These are phyloP conservation scores for Ophiostoma tasmaniense DNA, from an alignment of 2,329 filamentous ascomycete genomes.

Conservation along the genomic window DNA sequence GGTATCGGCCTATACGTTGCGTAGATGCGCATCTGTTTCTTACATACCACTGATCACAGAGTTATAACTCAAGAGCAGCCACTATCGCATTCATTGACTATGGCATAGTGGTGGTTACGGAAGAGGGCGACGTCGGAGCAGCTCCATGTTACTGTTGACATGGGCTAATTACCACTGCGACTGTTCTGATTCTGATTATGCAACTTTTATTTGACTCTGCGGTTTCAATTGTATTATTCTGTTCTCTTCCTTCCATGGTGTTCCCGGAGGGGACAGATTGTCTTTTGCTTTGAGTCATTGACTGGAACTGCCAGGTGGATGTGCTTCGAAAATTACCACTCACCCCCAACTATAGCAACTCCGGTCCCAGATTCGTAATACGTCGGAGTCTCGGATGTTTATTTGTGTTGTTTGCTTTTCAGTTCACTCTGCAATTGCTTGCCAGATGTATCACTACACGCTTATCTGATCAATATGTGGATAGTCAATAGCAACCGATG, in stretches of 20 bases:
- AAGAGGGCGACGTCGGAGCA: not conserved
- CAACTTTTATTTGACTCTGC: no score
- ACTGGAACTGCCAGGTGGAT: not conserved
- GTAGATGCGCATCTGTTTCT: not conserved
- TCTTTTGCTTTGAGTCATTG: not conserved
- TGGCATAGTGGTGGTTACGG: not conserved
- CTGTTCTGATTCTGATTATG: not conserved
- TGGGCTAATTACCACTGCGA: not conserved
- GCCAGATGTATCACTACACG: not conserved
- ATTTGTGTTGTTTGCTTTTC: no score
- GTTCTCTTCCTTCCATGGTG: not conserved
- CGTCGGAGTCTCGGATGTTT: conserved; percentile 11
- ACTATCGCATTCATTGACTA: not conserved
- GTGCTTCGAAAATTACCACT: not conserved
- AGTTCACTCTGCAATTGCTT: not conserved
- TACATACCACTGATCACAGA: not conserved
- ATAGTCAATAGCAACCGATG: not conserved
- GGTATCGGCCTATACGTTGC: not conserved
- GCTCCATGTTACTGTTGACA: not conserved
- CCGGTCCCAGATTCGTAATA: conserved; percentile 12
- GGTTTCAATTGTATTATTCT: not conserved
- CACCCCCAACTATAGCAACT: conserved; percentile 11
- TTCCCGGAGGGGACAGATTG: not conserved
- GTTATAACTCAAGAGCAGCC: not conserved
- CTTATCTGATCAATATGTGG: not conserved